Evolutionary conservation across 2,329 filamentous ascomycete species (phyloP), one percentile per base, ranked within the genome.

Genomic region (Cladosporium austrohemisphaericum): DNA sequence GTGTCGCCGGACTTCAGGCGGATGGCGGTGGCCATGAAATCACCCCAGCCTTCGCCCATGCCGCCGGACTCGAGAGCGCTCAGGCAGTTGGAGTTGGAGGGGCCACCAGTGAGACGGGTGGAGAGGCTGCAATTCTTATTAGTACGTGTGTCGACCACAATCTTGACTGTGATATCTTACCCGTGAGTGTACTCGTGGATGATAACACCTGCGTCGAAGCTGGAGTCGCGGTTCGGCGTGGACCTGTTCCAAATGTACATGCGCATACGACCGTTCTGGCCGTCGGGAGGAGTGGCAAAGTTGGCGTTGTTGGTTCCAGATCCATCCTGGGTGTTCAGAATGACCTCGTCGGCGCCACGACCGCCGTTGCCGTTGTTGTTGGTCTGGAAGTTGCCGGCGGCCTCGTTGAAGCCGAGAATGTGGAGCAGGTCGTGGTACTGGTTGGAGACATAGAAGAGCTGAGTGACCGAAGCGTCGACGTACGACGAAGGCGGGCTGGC

Each of bases 381-480:
- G 45, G 65, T 58, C 64, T 83, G 73, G 62, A 83, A 83, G 65
- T 83, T 83, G 5, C 79, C 79, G 1, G 80, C 78, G 1, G 55
- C 62, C 62, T 83, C 79, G 28, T 68, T 76, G 63, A 83, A 83
- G 4, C 80, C 79, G 0, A 83, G 73, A 5, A 67, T 60, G 56
- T 82, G 76, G 8, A 83, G 70, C 0, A 83, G 60, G 50, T 83
- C 80, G 57, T 83, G 80, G 64, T 78, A 82, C 26, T 68, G 71
- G 68, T 83, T 82, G 26, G 73, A 69, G 0, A 77, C 80, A 68
- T 83, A 83, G 66, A 80, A 83, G 4, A 82, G 71, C 64, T 83
- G 80, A 0, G 77, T 74, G 44, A 79, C 68, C 0, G 79, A 79
- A 1, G 78, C 77, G 38, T 81, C 74, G 3, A 67, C 64, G 61